These are phyloP conservation scores for Echinosophora koreensis DNA, from an alignment of 306 rosid genomes.

Conservation along the genomic window DNA sequence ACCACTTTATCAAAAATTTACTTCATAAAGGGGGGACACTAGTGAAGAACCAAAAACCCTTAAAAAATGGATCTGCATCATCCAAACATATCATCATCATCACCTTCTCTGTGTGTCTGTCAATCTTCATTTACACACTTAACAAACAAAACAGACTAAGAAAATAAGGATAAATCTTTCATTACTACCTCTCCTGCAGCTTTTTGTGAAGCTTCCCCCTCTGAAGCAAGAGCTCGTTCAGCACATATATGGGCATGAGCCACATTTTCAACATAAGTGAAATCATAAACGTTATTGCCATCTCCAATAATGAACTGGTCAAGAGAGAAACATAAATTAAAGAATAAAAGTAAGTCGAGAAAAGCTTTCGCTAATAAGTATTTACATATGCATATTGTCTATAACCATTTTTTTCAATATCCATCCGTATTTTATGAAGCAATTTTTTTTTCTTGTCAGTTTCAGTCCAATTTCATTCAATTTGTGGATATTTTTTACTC, in stretches of 20 bases:
- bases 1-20: constrained; percentile 31
- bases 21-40: constrained; percentile 30
- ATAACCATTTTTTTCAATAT: neutral
- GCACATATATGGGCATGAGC: constrained; percentile 97
- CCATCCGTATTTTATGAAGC: constrained; percentile 12
- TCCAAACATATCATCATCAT: constrained; percentile 7
- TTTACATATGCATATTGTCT: constrained; percentile 28
- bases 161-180: constrained; percentile 2
- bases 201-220: constrained; percentile 68
- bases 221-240: constrained; percentile 87
- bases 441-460: neutral
- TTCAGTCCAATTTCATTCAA: constrained; percentile 36
- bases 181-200: constrained; percentile 87
- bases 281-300: constrained; percentile 86
- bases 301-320: constrained; percentile 90
- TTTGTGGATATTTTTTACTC: constrained; percentile 36
- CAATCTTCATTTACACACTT: constrained; percentile 33
- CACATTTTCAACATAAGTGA: constrained; percentile 96
- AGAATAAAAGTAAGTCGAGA: constrained; percentile 32
- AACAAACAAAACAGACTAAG: constrained; percentile 9
- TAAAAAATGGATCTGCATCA: neutral
- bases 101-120: neutral
- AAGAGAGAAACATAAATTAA: constrained; percentile 47
- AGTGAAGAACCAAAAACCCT: constrained; percentile 11
- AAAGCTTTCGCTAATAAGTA: constrained; percentile 8